Evolutionary conservation across 345 rosid genomes (phyloP).

Genomic region (Isatis tinctoria): DNA sequence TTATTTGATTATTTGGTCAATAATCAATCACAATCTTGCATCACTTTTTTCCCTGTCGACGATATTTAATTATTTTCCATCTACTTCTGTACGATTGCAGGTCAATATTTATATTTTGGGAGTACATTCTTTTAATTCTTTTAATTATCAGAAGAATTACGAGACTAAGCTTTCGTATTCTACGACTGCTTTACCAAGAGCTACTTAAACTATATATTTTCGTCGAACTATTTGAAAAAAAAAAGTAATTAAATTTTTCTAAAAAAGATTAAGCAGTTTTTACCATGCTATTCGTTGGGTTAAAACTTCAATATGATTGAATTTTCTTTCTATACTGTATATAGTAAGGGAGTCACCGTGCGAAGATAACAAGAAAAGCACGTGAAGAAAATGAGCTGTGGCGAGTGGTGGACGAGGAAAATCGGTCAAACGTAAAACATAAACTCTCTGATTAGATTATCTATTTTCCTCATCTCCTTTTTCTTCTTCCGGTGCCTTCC

Average conservation of each 20-base stretch:
- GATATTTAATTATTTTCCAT: not conserved
- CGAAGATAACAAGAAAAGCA: conserved; percentile 1
- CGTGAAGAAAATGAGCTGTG: conserved; percentile 27
- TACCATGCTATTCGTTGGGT: no score
- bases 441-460: conserved; percentile 5
- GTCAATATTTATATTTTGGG: not conserved
- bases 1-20: not conserved
- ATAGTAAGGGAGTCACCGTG: not conserved
- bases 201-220: not conserved
- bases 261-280: not conserved
- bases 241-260: not conserved
- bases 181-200: not conserved
- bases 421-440: conserved; percentile 12
- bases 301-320: not conserved
- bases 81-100: not conserved
- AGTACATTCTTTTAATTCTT: not conserved
- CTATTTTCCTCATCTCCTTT: not conserved
- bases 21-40: not conserved
- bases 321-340: no score
- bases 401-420: conserved; percentile 20
- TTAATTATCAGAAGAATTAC: not conserved
- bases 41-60: not conserved
- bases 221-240: not conserved
- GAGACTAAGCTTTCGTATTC: not conserved
- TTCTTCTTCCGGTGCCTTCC: not conserved